Conservation (phyloP, 768 basidiomycete species). For the Podaxis carcinomalis region DNA sequence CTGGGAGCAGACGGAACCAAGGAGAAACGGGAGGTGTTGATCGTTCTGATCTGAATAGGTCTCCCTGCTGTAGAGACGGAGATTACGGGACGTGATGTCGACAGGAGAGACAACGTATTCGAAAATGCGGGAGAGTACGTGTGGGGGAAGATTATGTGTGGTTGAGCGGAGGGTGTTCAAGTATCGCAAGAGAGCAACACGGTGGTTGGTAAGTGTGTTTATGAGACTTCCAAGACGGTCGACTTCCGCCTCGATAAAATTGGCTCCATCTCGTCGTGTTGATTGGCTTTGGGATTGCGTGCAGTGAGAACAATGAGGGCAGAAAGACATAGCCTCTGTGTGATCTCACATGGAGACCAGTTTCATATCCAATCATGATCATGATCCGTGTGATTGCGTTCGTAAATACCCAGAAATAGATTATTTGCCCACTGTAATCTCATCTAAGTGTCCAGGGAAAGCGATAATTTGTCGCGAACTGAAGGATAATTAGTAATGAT, state of each 20-base stretch:
- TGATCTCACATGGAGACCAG: neutral
- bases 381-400: neutral
- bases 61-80: neutral
- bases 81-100: neutral
- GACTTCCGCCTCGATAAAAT: neutral
- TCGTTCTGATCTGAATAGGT: neutral
- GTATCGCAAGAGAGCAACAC: neutral
- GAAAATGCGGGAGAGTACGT: neutral
- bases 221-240: neutral
- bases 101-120: neutral
- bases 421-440: neutral
- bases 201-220: neutral
- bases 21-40: neutral
- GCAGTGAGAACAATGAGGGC: neutral
- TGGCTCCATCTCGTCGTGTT: neutral
- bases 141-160: neutral
- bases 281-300: neutral
- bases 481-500: neutral
- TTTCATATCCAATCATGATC: neutral
- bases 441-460: neutral
- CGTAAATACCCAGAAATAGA: neutral
- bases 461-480: neutral
- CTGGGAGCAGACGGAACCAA: neutral
- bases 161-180: neutral
- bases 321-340: neutral